phyloP scores from a whole-genome alignment of 768 basidiomycete species.

The Mycena polygramma region DNA sequence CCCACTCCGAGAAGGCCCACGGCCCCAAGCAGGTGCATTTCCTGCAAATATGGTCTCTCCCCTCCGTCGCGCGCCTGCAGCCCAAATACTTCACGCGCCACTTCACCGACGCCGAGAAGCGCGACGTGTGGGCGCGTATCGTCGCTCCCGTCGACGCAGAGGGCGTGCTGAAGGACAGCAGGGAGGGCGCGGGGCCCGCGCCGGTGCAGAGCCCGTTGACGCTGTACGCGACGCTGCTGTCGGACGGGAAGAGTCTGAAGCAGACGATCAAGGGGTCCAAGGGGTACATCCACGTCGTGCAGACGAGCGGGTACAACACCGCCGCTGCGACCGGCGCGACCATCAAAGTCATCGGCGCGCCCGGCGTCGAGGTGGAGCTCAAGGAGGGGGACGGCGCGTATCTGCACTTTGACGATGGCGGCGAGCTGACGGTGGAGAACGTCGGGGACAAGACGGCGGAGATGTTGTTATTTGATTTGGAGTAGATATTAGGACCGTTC shows the following conservation, averaged over 20 bases:
- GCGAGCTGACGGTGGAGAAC: slow-evolving; percentile 66
- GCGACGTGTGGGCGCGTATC: slow-evolving; percentile 74
- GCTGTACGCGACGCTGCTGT: slow-evolving; percentile 83
- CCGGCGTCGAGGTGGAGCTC: slow-evolving; percentile 62
- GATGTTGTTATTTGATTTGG: slow-evolving; percentile 86
- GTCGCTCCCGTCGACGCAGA: slow-evolving; percentile 79
- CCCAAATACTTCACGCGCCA: slow-evolving; percentile 92
- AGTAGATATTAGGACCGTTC: slow-evolving; percentile 44
- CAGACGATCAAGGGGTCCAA: slow-evolving; percentile 68
- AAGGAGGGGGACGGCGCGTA: slow-evolving; percentile 74
- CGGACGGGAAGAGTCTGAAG: slow-evolving; percentile 63
- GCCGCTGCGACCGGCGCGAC: slow-evolving; percentile 60
- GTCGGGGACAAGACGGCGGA: slow-evolving; percentile 77
- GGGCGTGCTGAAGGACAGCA: slow-evolving; percentile 64
- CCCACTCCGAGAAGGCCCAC: slow-evolving; percentile 74
- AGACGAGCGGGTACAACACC: slow-evolving; percentile 85
- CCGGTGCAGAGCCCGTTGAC: slow-evolving; percentile 80
- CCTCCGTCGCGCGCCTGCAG: slow-evolving; percentile 59
- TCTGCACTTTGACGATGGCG: slow-evolving; percentile 2
- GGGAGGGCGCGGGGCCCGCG: slow-evolving; percentile 84
- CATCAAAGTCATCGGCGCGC: slow-evolving; percentile 20
- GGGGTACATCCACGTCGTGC: slow-evolving; percentile 88
- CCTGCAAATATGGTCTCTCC: slow-evolving; percentile 66
- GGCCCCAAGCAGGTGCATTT: slow-evolving; percentile 61
- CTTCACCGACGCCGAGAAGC: slow-evolving; percentile 87